phyloP scores from a whole-genome alignment of 768 basidiomycete species.

The Mycena indigotica region DNA sequence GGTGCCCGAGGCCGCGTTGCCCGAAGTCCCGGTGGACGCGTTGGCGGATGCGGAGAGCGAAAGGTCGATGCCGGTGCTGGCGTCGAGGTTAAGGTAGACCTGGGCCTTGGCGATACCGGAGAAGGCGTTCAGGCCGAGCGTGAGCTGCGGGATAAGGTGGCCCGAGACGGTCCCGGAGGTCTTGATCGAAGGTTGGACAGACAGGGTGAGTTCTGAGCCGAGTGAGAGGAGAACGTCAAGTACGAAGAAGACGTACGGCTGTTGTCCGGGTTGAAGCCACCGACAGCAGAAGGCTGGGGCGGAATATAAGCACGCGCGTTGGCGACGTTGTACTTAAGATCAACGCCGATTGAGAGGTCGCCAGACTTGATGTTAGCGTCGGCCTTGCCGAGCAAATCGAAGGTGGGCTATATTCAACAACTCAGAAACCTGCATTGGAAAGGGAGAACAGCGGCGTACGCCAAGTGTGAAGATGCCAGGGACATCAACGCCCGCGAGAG shows the following conservation, averaged over 20 bases:
- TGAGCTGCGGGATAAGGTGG: conserved; percentile 9
- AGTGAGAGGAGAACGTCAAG: neutral
- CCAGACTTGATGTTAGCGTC: conserved; percentile 26
- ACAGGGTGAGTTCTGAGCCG: conserved; percentile 9
- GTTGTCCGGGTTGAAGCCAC: neutral
- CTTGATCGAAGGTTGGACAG: conserved; percentile 3
- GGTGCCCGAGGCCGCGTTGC: conserved; percentile 10
- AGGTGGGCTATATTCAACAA: conserved; percentile 13
- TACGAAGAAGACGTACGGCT: conserved; percentile 7
- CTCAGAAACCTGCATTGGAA: neutral
- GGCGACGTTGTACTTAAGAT: conserved; percentile 27
- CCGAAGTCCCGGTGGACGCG: neutral
- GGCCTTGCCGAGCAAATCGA: conserved; percentile 21
- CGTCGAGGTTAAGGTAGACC: conserved; percentile 6
- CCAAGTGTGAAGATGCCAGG: conserved; percentile 35
- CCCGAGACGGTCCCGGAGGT: neutral
- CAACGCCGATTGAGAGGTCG: conserved; percentile 24
- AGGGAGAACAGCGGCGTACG: conserved; percentile 18
- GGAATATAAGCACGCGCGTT: conserved; percentile 30
- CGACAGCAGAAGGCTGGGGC: conserved; percentile 5
- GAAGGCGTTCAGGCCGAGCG: conserved; percentile 12
- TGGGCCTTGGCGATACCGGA: neutral
- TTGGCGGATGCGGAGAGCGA: neutral
- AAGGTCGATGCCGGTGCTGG: neutral
- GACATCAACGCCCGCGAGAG: conserved; percentile 33